Percentiles rank a stretch among this genome's conserved stretches.
Conservation (phyloP, 2,329 filamentous ascomycete species). For the Calonectria pteridis region DNA sequence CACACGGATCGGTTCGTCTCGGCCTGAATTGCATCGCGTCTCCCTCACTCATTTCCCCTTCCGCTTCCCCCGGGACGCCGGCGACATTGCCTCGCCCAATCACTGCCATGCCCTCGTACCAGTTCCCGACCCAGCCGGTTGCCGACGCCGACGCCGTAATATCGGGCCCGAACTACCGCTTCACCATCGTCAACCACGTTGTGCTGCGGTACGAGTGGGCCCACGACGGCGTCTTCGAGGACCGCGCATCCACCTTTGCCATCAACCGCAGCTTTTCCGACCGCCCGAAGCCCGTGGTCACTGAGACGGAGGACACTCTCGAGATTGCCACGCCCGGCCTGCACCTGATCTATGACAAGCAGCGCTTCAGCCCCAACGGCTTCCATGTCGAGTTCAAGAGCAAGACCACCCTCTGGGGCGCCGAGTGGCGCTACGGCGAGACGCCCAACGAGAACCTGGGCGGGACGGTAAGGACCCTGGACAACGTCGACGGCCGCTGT, state of each 20-base stretch:
- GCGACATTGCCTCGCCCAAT: neutral
- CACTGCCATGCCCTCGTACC: constrained; percentile 2
- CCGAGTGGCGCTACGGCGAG: constrained; percentile 61
- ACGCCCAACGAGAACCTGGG: constrained; percentile 52
- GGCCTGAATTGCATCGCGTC: neutral
- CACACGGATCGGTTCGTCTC: neutral
- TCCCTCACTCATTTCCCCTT: neutral
- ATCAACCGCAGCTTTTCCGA: constrained; percentile 60
- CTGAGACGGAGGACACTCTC: constrained; percentile 59
- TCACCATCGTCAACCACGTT: constrained; percentile 68
- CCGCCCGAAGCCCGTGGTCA: constrained; percentile 58
- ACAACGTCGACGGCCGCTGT: constrained; percentile 63
- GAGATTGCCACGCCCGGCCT: constrained; percentile 69
- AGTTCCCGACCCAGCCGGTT: constrained; percentile 16
- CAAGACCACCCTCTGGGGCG: constrained; percentile 55
- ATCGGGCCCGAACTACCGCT: constrained; percentile 61
- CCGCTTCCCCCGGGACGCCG: neutral
- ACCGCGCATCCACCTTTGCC: constrained; percentile 73
- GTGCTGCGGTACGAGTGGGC: constrained; percentile 74
- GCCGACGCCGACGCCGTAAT: constrained; percentile 35
- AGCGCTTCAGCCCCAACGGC: constrained; percentile 64
- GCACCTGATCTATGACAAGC: constrained; percentile 70
- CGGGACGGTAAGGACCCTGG: constrained; percentile 67
- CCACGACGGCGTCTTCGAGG: constrained; percentile 69
- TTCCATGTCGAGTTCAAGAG: constrained; percentile 59